Base-by-base conservation (phyloP, 108 stramenopile genomes). In the Schizochytrium sp. region DNA sequence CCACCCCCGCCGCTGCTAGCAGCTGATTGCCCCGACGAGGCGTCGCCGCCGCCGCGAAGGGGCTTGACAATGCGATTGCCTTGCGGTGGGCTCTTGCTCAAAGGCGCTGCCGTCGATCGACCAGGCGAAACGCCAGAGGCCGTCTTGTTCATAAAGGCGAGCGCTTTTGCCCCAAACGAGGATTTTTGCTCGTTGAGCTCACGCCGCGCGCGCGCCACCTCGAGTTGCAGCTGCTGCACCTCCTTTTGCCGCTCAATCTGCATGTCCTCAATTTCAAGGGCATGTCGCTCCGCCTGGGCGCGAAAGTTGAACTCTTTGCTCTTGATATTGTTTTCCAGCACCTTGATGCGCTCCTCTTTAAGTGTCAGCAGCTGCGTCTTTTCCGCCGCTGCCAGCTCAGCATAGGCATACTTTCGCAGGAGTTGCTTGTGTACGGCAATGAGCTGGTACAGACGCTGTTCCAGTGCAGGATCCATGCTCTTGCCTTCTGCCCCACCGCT, bases 391-490 rank as follows among this genome's bases (percentile, higher is more conserved):
- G 72, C 89, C 4, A 91, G 88, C 72, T 91, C 91, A 4, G 89
- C 72, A 87, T 76, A 47, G 5, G 91, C 91, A 48, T 89, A 91
- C 41, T 91, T 91, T 21, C 91, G 91, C 44, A 91, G 34, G 28
- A 91, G 88, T 72, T 91, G 91, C 19, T 59, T 41, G 47, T 91
- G 91, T 21, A 91, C 91, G 28, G 91, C 91, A 87, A 91, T 59
- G 10, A 91, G 51, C 88, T 91, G 91, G 19, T 91, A 59, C 14
- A 91, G 88, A 19, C 91, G 71, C 57, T 89, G 91, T 25, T 89
- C 88, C 76, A 91, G 88, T 0, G 91, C 76, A 6, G 76, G 76
- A 6, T 83, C 51, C 8, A 83, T 55, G 18, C 14, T 8, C 63
- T 18, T 69, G 25, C 55, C 21, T 59, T 59, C 21, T 19, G 21